Conservation (phyloP, 176 grass and related monocot species). For the Thinopyrum elongatum region DNA sequence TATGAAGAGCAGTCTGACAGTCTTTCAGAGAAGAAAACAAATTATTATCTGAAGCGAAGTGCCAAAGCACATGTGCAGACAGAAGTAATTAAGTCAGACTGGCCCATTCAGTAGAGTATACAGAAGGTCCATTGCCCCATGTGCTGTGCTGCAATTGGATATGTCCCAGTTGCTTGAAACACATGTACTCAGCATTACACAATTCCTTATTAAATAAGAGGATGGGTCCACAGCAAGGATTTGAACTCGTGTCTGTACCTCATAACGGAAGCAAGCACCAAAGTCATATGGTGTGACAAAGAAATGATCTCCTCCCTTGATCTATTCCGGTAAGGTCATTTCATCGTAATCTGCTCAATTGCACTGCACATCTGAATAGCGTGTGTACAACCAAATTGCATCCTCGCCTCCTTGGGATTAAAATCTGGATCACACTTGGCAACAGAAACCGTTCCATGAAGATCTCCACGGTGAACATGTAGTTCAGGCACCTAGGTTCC, state of each 20-base stretch:
- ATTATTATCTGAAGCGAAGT: neutral
- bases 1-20: neutral
- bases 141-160: conserved; percentile 23
- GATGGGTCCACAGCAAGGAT: conserved; percentile 17
- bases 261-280: conserved; percentile 82
- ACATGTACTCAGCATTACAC: neutral
- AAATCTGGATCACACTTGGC: conserved; percentile 61
- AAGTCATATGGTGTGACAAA: conserved; percentile 88
- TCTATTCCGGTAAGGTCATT: conserved; percentile 77
- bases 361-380: conserved; percentile 79
- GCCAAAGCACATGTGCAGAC: conserved; percentile 20
- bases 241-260: conserved; percentile 44
- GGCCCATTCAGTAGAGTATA: neutral
- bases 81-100: conserved; percentile 13
- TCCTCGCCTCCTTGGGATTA: conserved; percentile 70
- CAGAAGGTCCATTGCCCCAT: conserved; percentile 23
- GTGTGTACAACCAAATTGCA: conserved; percentile 74
- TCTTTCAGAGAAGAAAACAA: neutral
- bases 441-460: conserved; percentile 80
- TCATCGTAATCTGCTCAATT: conserved; percentile 52
- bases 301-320: conserved; percentile 78
- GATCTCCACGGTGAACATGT: conserved; percentile 79
- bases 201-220: conserved; percentile 1
- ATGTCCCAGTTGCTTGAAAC: neutral
- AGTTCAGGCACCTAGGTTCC: conserved; percentile 70